Conservation (phyloP, 306 rosid species). For the Medicago truncatula region MtrunA17r5.0-ANR NC_053044.1:11045001-11045500, state of each 20-base stretch:
- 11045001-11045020: no score
- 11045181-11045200: conserved; percentile 79
- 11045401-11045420: neutral
- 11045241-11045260: conserved; percentile 58
- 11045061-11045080: neutral
- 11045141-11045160: conserved; percentile 74
- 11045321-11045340: conserved; percentile 89
- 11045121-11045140: conserved; percentile 73
- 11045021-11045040: no score
- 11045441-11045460: neutral
- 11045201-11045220: conserved; percentile 85
- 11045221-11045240: conserved; percentile 72
- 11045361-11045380: conserved; percentile 45
- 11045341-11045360: conserved; percentile 95
- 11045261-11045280: conserved; percentile 59
- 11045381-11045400: conserved; percentile 17
- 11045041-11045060: neutral
- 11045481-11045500: no score
- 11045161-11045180: conserved; percentile 95
- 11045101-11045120: conserved; percentile 33
- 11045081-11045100: neutral
- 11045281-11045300: conserved; percentile 65
- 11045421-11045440: conserved; percentile 1
- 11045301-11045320: conserved; percentile 78
- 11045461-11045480: no score